phyloP scores from a whole-genome alignment of 1,284 basidiomycete genomes.

The Golubevia pallescens region DNA sequence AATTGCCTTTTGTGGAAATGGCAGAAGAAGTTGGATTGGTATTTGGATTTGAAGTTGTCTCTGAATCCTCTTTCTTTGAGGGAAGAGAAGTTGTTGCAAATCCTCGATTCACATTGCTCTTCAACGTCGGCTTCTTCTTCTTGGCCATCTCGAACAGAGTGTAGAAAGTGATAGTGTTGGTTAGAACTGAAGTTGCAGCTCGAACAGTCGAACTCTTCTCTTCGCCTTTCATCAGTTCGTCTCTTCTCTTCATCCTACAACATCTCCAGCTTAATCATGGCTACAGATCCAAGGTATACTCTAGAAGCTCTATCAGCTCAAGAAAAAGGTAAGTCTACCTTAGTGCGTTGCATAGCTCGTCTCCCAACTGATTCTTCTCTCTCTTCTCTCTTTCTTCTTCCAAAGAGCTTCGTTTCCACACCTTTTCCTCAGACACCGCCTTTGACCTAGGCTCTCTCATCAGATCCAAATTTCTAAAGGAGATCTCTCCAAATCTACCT shows the following conservation, averaged over 20 bases:
- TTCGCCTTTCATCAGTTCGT: too few relatives aligned
- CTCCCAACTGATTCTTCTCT: neutral
- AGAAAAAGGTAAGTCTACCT: neutral
- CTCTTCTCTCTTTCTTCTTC: too few relatives aligned
- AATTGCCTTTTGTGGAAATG: neutral
- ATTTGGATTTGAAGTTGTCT: neutral
- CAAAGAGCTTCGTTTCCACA: conserved; percentile 10
- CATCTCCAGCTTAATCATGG: too few relatives aligned
- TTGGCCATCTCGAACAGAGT: conserved; percentile 21
- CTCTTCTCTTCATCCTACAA: too few relatives aligned
- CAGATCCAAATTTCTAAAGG: conserved; percentile 17
- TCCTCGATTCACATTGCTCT: conserved; percentile 46
- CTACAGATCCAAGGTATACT: neutral
- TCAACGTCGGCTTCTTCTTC: conserved; percentile 57
- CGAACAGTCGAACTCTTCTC: too few relatives aligned
- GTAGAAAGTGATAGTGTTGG: too few relatives aligned
- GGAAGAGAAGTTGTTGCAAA: conserved; percentile 46
- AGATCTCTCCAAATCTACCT: neutral
- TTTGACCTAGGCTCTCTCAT: conserved; percentile 25
- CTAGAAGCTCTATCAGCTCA: neutral
- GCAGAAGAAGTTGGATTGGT: too few relatives aligned
- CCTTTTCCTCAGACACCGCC: conserved; percentile 20
- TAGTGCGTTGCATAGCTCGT: neutral
- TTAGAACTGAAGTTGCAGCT: too few relatives aligned
- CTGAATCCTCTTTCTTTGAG: neutral